phyloP scores from a whole-genome alignment of 768 basidiomycete genomes.

The Auriscalpium vulgare region DNA sequence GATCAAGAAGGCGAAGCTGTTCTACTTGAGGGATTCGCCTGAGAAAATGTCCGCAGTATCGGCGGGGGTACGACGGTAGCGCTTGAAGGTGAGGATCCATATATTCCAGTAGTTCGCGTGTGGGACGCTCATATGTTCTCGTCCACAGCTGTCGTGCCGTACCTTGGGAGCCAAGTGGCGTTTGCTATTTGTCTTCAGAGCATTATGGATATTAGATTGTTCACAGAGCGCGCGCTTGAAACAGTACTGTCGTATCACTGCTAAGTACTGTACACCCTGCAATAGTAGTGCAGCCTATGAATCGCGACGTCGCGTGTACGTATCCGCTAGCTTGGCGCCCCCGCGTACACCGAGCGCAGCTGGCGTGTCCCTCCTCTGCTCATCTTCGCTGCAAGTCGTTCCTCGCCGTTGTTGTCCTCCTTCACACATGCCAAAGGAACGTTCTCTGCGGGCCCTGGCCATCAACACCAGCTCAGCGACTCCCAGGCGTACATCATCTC shows the following conservation, averaged over 20 bases:
- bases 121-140: no score
- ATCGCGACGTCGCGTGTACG: no score
- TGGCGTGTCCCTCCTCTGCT: not conserved
- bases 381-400: not conserved
- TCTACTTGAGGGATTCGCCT: constrained; percentile 74
- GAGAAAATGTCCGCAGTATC: constrained; percentile 78
- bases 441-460: constrained; percentile 48
- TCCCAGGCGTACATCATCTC: constrained; percentile 34
- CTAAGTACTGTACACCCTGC: no score
- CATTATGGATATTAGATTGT: no score
- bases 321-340: not conserved
- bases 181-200: no score
- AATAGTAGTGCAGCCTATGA: no score
- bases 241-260: no score
- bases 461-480: constrained; percentile 21
- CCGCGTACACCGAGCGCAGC: not conserved
- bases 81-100: not conserved
- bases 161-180: no score
- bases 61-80: constrained; percentile 33
- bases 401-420: not conserved
- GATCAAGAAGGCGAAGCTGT: constrained; percentile 73
- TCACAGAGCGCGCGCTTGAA: no score
- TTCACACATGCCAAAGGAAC: constrained; percentile 40
- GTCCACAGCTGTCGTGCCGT: no score
- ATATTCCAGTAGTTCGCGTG: not conserved